Evolutionary conservation across 352 stramenopile species (phyloP).

Genomic region (Phytophthora kernoviae): DNA sequence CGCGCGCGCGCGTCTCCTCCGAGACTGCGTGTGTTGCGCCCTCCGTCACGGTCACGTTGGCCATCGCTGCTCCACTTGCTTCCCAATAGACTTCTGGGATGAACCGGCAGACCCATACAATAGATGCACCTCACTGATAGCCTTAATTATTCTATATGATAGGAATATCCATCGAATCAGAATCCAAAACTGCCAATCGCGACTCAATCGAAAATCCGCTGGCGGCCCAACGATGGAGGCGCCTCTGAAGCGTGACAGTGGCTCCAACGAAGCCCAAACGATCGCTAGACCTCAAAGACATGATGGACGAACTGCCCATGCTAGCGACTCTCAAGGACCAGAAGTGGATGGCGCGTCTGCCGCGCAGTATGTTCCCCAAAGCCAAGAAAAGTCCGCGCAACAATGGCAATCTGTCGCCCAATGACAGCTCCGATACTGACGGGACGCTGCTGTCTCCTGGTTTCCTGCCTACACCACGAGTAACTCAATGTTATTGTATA

Average conservation of each 20-base stretch:
- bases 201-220: conserved; percentile 22
- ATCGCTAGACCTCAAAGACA: conserved; percentile 52
- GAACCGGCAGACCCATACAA: not conserved
- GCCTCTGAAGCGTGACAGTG: conserved; percentile 28
- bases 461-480: conserved; percentile 42
- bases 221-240: conserved; percentile 20
- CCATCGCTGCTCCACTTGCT: conserved; percentile 44
- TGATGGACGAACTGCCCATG: conserved; percentile 69
- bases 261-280: conserved; percentile 30
- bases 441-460: conserved; percentile 31
- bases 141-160: conserved; percentile 1
- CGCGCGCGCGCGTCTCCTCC: conserved; percentile 59
- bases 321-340: conserved; percentile 60
- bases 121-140: not conserved
- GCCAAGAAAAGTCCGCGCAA: conserved; percentile 26
- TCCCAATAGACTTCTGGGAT: not conserved
- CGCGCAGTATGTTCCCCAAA: conserved; percentile 39
- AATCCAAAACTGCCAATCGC: too few species aligned
- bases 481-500: conserved; percentile 8
- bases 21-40: conserved; percentile 63
- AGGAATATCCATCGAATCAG: too few species aligned
- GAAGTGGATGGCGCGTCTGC: conserved; percentile 69
- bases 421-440: conserved; percentile 22
- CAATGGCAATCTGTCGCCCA: conserved; percentile 12
- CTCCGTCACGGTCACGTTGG: conserved; percentile 48